A percentile compares a stretch with the other conserved stretches of the same genome.
These are phyloP conservation scores for Phoma sp. DNA, from an alignment of 2,329 filamentous ascomycete genomes.

Conservation along the genomic window DNA sequence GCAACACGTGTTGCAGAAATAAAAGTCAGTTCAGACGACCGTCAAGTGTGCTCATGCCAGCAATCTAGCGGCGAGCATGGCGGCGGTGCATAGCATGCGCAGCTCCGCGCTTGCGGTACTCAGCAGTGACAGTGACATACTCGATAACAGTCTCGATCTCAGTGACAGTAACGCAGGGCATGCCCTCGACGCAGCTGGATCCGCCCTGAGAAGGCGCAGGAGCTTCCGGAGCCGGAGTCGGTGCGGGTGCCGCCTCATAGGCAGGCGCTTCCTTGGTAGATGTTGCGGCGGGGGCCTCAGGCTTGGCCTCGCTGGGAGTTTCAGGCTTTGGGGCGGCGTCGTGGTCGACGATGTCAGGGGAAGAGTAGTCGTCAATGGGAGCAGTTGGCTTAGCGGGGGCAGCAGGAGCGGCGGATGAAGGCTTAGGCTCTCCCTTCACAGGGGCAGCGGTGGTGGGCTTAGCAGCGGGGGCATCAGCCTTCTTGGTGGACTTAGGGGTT, in stretches of 20 bases:
- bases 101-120: slow-evolving; percentile 21
- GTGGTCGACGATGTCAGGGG: slow-evolving; percentile 8
- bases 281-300: slow-evolving; percentile 4
- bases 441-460: slow-evolving; percentile 4
- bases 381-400: slow-evolving; percentile 11
- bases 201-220: slow-evolving; percentile 3
- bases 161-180: slow-evolving; percentile 32
- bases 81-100: slow-evolving; percentile 4
- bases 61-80: slow-evolving; percentile 12
- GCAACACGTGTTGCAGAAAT: slow-evolving; percentile 14
- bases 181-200: slow-evolving; percentile 26
- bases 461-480: background rate
- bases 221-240: slow-evolving; percentile 19
- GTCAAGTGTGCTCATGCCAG: no score
- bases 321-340: slow-evolving; percentile 1
- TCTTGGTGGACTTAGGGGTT: slow-evolving; percentile 15
- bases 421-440: background rate
- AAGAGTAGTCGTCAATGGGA: slow-evolving; percentile 13
- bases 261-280: slow-evolving; percentile 25
- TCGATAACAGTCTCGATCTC: slow-evolving; percentile 33
- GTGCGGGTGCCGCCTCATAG: slow-evolving; percentile 25
- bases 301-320: slow-evolving; percentile 5
- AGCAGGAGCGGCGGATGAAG: background rate
- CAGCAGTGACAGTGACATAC: slow-evolving; percentile 35
- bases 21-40: background rate